Base-by-base conservation (phyloP, 805 yeast species). In the Cyberlindnera petersonii region DNA sequence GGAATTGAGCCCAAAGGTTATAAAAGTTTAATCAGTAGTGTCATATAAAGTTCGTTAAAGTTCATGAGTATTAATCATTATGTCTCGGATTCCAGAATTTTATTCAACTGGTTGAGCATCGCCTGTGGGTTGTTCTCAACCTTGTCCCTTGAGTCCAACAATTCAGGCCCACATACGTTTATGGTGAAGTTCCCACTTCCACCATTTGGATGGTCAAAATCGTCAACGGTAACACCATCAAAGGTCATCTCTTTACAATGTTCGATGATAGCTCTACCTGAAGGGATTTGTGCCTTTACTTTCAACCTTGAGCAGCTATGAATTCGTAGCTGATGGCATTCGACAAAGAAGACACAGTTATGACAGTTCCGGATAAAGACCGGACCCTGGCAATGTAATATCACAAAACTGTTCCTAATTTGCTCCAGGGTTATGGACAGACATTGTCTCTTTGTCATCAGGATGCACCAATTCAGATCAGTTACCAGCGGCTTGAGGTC, bases 171-270 rank as follows among this genome's bases (percentile, higher is more conserved):
- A 9, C 33, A 31, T 2, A 14, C 16, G 6, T 21, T 23, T 3
- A 17, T 21, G 2, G 21, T 14, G 21, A 26, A 48, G 28, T 47
- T 55, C 3, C 39, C 43, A 36, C 54, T 46, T 7, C 35, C 37
- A 9, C 56, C 55, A 30, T 46, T 41, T n/a, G 56, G 57, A 21
- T 33, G 32, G 22, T 51, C 49, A 33, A 55, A 55, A 32, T 55
- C 58, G 34, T 47, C 50, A 9, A 55, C 28, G 2, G 18, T 27
- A 3, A 55, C 29, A 2, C 34, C 48, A 4, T 42, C 33, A 15
- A 55, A 44, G 16, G 18, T 24, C 26, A 53, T 27, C 6, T 30
- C 31, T 4, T 23, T 9, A n/a, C 50, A 50, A 15, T 41, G 33
- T 32, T 55, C 59, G 16, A 55, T 48, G 20, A 55, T 43, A 10